Conservation (phyloP, 208 protist genomes). For the Leishmania turanica region DNA sequence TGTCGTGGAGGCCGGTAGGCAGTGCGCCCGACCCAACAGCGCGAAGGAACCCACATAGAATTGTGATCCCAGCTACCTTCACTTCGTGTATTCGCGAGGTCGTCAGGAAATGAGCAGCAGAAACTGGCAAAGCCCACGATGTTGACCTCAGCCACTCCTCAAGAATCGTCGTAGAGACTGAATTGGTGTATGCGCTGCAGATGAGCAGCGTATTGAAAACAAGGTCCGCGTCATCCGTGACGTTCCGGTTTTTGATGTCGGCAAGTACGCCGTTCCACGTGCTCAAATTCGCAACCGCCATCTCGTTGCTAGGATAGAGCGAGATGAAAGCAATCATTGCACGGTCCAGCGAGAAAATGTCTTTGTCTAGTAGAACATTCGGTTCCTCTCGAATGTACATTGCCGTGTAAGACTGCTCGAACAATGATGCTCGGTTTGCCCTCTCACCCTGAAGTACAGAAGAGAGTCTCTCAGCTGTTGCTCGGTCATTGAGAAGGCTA, state of each 20-base stretch:
- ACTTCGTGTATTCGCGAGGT: constrained; percentile 32
- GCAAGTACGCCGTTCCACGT: constrained; percentile 59
- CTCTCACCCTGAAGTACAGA: constrained; percentile 51
- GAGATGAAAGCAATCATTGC: constrained; percentile 54
- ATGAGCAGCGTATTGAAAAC: constrained; percentile 58
- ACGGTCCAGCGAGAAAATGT: constrained; percentile 85
- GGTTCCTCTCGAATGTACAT: constrained; percentile 54
- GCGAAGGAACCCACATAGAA: constrained; percentile 54
- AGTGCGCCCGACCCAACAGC: constrained; percentile 41
- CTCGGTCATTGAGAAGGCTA: constrained; percentile 19
- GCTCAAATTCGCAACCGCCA: constrained; percentile 47
- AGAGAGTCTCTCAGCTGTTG: constrained; percentile 32
- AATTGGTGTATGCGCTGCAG: constrained; percentile 57
- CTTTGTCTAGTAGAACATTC: constrained; percentile 78
- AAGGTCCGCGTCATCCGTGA: constrained; percentile 67
- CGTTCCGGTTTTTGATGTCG: constrained; percentile 55
- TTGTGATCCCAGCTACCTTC: constrained; percentile 40
- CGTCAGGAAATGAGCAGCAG: constrained; percentile 48
- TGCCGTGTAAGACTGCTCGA: constrained; percentile 71
- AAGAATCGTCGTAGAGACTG: constrained; percentile 45
- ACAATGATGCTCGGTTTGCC: constrained; percentile 37
- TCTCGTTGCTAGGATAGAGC: constrained; percentile 41
- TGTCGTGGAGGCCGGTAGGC: constrained; percentile 40
- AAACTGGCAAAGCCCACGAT: constrained; percentile 42
- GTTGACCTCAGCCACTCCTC: constrained; percentile 48